phyloP scores from a whole-genome alignment of 2,329 filamentous ascomycete species.

The Colletotrichum karsti region DNA sequence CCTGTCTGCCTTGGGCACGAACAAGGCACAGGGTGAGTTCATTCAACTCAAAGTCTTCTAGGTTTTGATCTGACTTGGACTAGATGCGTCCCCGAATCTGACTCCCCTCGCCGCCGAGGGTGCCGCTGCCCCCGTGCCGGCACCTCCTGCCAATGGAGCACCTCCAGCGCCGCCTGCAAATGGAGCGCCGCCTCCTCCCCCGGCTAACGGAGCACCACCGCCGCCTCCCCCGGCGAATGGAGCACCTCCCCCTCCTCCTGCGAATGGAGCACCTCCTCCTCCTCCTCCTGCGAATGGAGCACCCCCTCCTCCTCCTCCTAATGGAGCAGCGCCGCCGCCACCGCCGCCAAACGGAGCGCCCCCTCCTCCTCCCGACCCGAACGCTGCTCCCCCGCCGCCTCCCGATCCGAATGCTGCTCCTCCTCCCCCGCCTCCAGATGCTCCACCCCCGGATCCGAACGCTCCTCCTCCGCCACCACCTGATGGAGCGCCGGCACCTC shows the following conservation, averaged over 20 bases:
- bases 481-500: background rate
- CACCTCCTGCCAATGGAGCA: background rate
- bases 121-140: background rate
- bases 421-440: background rate
- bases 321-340: background rate
- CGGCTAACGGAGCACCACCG: background rate
- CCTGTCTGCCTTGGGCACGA: background rate
- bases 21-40: background rate
- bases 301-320: background rate
- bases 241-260: background rate
- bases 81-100: background rate
- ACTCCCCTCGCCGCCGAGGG: constrained; percentile 13
- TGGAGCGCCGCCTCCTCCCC: background rate
- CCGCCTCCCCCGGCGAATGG: background rate
- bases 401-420: background rate
- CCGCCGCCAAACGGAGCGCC: background rate
- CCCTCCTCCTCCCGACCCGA: background rate
- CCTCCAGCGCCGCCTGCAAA: background rate
- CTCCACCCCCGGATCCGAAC: background rate
- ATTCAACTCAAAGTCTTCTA: background rate
- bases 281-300: background rate
- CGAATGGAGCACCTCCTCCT: background rate
- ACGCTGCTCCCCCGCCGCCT: background rate
- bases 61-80: background rate
- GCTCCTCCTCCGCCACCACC: background rate